Conservation (phyloP, 2,329 filamentous ascomycete species). For the Myriosclerotinia duriaeana region DNA sequence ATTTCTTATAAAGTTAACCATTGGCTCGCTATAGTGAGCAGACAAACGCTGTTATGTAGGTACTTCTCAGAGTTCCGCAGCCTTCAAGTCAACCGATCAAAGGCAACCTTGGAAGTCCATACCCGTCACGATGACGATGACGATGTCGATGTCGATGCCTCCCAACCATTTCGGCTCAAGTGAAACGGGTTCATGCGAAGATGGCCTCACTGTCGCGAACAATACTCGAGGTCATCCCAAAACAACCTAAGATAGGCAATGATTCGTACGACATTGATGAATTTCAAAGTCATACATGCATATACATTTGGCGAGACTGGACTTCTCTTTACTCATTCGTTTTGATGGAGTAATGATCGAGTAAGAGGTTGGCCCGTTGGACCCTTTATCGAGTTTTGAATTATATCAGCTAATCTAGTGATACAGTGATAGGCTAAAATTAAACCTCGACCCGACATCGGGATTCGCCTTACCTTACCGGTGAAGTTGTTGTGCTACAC, state of each 20-base stretch:
- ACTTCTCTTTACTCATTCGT: background rate
- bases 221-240: background rate
- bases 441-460: constrained; percentile 17
- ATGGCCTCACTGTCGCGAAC: background rate
- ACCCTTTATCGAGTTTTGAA: constrained; percentile 13
- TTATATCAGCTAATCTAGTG: constrained; percentile 1
- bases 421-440: constrained; percentile 15
- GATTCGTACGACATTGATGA: background rate
- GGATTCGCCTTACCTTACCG: constrained; percentile 5
- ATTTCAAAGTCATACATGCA: background rate
- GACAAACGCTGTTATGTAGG: background rate
- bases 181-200: background rate
- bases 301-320: background rate
- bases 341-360: constrained; percentile 12
- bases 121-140: no score
- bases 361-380: no score
- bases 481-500: background rate
- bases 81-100: background rate
- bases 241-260: constrained; percentile 10
- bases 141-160: constrained; percentile 9
- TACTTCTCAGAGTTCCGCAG: background rate
- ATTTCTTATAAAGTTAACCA: background rate
- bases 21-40: background rate
- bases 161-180: background rate
- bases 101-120: background rate